Evolutionary conservation across 805 yeast genomes (phyloP), one percentile per base, ranked within the genome.

Genomic region (Nakazawaea sp.): DNA sequence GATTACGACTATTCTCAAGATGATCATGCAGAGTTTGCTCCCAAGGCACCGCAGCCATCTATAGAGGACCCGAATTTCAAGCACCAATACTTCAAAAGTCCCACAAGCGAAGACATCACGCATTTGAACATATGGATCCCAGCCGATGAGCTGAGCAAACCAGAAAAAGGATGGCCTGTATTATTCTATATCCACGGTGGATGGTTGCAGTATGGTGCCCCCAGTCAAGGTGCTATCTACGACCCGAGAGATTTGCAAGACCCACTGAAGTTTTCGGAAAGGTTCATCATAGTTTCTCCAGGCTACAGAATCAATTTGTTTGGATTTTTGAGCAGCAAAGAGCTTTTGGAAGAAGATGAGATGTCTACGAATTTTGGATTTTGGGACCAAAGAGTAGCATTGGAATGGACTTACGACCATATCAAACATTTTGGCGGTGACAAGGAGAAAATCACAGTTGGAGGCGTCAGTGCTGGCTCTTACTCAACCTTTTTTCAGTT

Each of bases 391-490:
- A 51, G 64, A 36, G 39, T 55, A 28, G 75, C 70, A 1, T 46
- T 70, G 5, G 62, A 64, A 45, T 72, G 78, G 78, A 62, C 62
- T 4, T 54, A 58, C 31, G 46, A 55, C 38, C 52, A 67, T 47
- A 70, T 72, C 39, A 39, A 42, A 18, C 48, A 61, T 33, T 68
- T 71, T 48, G 76, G 76, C 17, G 77, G 77, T 24, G 64, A 72
- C 46, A 53, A 64, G 0, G 52, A 52, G 11, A 50, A 52, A 29
- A 56, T 72, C 25, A 61, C 75, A 0, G 51, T 69, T 25, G 60
- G 64, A 24, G 78, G 78, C 6, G 55, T 69, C 29, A 59, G 68
- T 27, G 72, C 77, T 4, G 78, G 78, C 5, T 59, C 67, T 9
- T 58, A 62, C 36, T 63, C 69, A 3, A 55, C 66, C 2, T 61